Conservation (phyloP, 2,329 filamentous ascomycete genomes). For the Emergomyces orientalis region DNA sequence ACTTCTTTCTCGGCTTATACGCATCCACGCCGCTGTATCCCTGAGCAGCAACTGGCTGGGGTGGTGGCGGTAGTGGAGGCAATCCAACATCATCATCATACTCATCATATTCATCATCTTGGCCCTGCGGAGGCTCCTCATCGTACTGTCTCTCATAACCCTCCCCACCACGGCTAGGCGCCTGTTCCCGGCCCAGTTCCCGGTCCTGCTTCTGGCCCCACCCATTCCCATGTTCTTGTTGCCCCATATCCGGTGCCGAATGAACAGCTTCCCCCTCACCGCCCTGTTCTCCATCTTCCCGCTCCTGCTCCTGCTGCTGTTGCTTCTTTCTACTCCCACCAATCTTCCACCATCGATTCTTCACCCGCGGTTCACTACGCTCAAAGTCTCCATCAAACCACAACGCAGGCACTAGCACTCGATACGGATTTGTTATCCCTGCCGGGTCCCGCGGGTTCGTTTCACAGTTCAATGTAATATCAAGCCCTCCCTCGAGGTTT, state of each 20-base stretch:
- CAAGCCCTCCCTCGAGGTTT: constrained; percentile 72
- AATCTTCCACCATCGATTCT: constrained; percentile 30
- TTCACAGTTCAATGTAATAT: constrained; percentile 83
- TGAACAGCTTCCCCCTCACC: neutral
- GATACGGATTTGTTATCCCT: constrained; percentile 80
- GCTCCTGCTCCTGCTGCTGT: constrained; percentile 16
- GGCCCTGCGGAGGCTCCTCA: neutral
- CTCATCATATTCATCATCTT: neutral
- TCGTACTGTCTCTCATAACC: constrained; percentile 3
- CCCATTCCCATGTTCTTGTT: neutral
- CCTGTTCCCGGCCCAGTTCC: neutral
- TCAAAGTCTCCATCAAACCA: constrained; percentile 40
- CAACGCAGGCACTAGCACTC: constrained; percentile 73
- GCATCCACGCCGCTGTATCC: constrained; percentile 27
- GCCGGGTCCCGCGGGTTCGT: constrained; percentile 75
- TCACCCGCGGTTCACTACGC: constrained; percentile 26
- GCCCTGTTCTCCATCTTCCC: constrained; percentile 11
- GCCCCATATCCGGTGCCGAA: neutral
- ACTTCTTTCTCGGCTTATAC: constrained; percentile 22
- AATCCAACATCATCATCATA: neutral
- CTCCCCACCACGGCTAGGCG: constrained; percentile 1
- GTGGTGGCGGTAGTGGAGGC: constrained; percentile 2
- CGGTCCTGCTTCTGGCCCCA: neutral
- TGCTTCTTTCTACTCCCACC: constrained; percentile 20
- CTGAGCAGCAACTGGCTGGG: constrained; percentile 7